Evolutionary conservation across 78 protist species (phyloP), one percentile per base, ranked within the genome.

Genomic region (Dictyostelium brefeldianum): DNA sequence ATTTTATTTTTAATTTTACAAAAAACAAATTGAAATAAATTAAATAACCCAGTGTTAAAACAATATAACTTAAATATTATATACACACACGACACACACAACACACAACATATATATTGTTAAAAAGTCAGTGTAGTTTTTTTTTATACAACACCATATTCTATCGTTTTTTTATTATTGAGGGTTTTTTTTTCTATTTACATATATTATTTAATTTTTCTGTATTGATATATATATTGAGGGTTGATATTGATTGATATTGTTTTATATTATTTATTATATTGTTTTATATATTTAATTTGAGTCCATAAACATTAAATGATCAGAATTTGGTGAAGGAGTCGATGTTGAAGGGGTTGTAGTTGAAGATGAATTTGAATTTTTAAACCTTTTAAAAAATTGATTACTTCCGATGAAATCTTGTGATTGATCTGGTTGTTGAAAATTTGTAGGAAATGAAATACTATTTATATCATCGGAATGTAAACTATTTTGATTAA

Each of bases 351-450:
- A 36, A 3, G 43, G 43, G 43, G 43, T 36, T 36, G 43, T n/a
- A n/a, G n/a, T 36, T 36, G 43, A 36, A 2, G 43, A 36, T 36
- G 43, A 36, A 51, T 51, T 51, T 29, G 73, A 65, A 0, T 22
- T 31, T 29, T 65, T 65, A 65, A 29, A 29, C 29, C 27, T 65
- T 65, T 65, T 65, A 14, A 29, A 65, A 27, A 65, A 29, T 14
- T 65, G 73, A 65, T 65, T 29, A 7, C 15, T 29, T 7, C 73
- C 73, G 27, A 65, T 65, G 5, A 65, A 65, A 65, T 65, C 73
- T 65, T 29, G 46, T 10, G 29, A 3, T 6, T 12, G 46, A 12
- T 65, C 73, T 29, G 73, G 73, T 29, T 8, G 73, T 29, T 27
- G 36, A 29, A 65, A 27, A 65, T 65, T 65, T 65, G n/a, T n/a